phyloP scores from a whole-genome alignment of 306 rosid genomes.

The Cucumis sativus region Cucumber_9930_V3 NC_026660.2:3819501-3820000 shows the following conservation, averaged over 20 bases:
- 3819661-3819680: not conserved
- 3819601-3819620: not conserved
- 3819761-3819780: too few relatives aligned
- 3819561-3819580: not conserved
- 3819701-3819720: fast-evolving
- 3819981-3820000: not conserved
- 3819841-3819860: too few relatives aligned
- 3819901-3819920: too few relatives aligned
- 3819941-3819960: not conserved
- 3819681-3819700: fast-evolving
- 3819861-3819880: too few relatives aligned
- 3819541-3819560: not conserved
- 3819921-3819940: not conserved
- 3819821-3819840: too few relatives aligned
- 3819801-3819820: too few relatives aligned
- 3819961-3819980: not conserved
- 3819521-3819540: not conserved
- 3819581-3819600: not conserved
- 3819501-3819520: not conserved
- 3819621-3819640: not conserved
- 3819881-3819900: too few relatives aligned
- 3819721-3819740: not conserved
- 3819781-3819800: too few relatives aligned
- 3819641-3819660: not conserved
- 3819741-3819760: not conserved